phyloP scores from a whole-genome alignment of 495 filamentous ascomycete genomes.

The Xylaria curta region DNA sequence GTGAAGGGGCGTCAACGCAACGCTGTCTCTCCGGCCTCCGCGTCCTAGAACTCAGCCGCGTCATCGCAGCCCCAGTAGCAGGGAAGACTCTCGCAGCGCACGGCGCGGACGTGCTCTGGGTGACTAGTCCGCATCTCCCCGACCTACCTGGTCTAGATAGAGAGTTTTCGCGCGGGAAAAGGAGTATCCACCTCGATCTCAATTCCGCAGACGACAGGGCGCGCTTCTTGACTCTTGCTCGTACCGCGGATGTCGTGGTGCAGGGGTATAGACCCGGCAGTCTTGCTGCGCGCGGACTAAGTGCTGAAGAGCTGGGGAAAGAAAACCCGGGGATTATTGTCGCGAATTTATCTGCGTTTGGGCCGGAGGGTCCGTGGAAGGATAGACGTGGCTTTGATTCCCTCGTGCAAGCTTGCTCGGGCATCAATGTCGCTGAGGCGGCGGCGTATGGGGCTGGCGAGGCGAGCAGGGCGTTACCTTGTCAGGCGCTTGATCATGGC shows the following conservation, averaged over 20 bases:
- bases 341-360: slow-evolving; percentile 62
- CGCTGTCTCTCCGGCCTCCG: slow-evolving; percentile 56
- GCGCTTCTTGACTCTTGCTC: slow-evolving; percentile 53
- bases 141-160: slow-evolving; percentile 65
- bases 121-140: slow-evolving; percentile 60
- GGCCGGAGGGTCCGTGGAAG: slow-evolving; percentile 37
- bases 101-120: slow-evolving; percentile 59
- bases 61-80: slow-evolving; percentile 48
- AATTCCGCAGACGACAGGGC: slow-evolving; percentile 49
- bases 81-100: slow-evolving; percentile 58
- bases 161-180: slow-evolving; percentile 63
- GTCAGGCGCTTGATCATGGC: slow-evolving; percentile 37
- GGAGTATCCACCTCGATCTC: slow-evolving; percentile 46
- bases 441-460: slow-evolving; percentile 58
- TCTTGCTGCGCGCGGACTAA: slow-evolving; percentile 58
- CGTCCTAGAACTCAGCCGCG: slow-evolving; percentile 58
- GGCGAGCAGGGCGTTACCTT: slow-evolving; percentile 58
- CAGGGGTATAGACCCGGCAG: slow-evolving; percentile 61
- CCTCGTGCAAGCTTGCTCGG: slow-evolving; percentile 61
- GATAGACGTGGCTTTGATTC: slow-evolving; percentile 46
- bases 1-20: slow-evolving; percentile 18
- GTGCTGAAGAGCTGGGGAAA: slow-evolving; percentile 47
- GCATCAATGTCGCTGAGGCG: slow-evolving; percentile 55
- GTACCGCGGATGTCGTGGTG: slow-evolving; percentile 40
- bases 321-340: slow-evolving; percentile 55